A percentile compares a stretch with the other conserved stretches of the same genome.
Evolutionary conservation across 1,139 yeast genomes (phyloP).

Genomic region (Kurtzmaniella natalensis): DNA sequence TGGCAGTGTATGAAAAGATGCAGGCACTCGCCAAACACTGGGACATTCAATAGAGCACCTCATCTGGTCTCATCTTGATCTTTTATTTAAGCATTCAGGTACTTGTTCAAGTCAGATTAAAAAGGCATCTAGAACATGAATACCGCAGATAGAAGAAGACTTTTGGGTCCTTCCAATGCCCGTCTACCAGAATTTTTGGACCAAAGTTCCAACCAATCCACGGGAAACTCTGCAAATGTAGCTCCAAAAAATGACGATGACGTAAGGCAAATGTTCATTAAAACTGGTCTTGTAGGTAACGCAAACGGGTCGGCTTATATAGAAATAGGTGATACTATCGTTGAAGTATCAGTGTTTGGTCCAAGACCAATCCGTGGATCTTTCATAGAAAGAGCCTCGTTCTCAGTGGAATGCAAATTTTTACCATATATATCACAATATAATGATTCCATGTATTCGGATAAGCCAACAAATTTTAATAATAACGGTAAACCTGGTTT

Average conservation of each 20-base stretch:
- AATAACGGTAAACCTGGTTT: slow-evolving; percentile 33
- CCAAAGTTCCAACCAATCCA: no score
- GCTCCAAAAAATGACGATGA: slow-evolving; percentile 13
- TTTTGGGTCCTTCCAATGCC: slow-evolving; percentile 62
- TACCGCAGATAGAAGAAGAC: slow-evolving; percentile 63
- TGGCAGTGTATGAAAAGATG: no score
- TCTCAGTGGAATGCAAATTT: slow-evolving; percentile 64
- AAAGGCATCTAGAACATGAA: no score
- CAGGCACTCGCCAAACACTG: no score
- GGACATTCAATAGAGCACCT: no score
- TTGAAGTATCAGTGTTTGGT: slow-evolving; percentile 77
- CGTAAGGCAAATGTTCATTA: slow-evolving; percentile 41
- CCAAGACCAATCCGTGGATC: slow-evolving; percentile 85
- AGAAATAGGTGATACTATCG: slow-evolving; percentile 59
- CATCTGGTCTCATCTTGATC: no score
- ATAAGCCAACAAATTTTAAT: slow-evolving; percentile 12
- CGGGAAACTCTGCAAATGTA: slow-evolving; percentile 3
- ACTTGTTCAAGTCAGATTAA: no score
- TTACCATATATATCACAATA: slow-evolving; percentile 48
- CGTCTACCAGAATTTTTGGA: slow-evolving; percentile 38
- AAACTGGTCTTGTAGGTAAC: slow-evolving; percentile 61
- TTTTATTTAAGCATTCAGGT: no score
- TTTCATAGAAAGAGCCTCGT: slow-evolving; percentile 62
- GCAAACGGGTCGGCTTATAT: slow-evolving; percentile 83
- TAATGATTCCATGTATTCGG: slow-evolving; percentile 22